Conservation (phyloP, 139 green algal genomes). For the Axilococcus clingmanii region DNA sequence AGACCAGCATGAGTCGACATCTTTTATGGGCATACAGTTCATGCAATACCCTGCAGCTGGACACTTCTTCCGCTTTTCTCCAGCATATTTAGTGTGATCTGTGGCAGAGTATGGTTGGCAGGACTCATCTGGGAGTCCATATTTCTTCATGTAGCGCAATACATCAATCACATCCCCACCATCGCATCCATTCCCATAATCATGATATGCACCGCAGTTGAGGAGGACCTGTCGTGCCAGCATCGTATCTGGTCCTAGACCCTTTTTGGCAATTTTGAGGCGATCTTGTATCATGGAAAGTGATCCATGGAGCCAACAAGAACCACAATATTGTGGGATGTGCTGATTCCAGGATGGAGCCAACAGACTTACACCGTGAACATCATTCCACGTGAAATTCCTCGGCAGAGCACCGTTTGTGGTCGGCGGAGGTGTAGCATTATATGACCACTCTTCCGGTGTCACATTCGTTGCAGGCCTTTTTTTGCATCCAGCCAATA, state of each 20-base stretch:
- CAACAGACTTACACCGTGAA: slow-evolving; percentile 20
- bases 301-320: slow-evolving; percentile 48
- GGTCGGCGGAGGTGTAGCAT: neutral
- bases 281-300: slow-evolving; percentile 44
- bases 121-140: slow-evolving; percentile 44
- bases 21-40: slow-evolving; percentile 46
- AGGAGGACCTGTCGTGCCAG: slow-evolving; percentile 43
- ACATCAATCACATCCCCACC: slow-evolving; percentile 49
- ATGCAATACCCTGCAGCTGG: slow-evolving; percentile 30
- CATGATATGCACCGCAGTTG: slow-evolving; percentile 47
- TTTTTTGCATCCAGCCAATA: slow-evolving; percentile 12
- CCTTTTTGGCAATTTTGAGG: slow-evolving; percentile 50
- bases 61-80: slow-evolving; percentile 27
- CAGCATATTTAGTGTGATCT: slow-evolving; percentile 39
- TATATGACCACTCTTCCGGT: slow-evolving; percentile 1
- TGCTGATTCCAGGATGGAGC: slow-evolving; percentile 35
- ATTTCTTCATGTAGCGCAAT: slow-evolving; percentile 42
- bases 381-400: slow-evolving; percentile 29
- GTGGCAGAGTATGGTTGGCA: slow-evolving; percentile 35
- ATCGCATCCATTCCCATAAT: slow-evolving; percentile 34
- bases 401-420: slow-evolving; percentile 18
- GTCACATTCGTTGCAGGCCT: slow-evolving; percentile 4
- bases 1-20: slow-evolving; percentile 37
- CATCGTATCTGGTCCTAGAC: slow-evolving; percentile 38
- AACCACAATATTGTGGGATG: slow-evolving; percentile 42